These are phyloP conservation scores for Fonsecaea monophora DNA, from an alignment of 2,329 filamentous ascomycete species.

Conservation along the genomic window DNA sequence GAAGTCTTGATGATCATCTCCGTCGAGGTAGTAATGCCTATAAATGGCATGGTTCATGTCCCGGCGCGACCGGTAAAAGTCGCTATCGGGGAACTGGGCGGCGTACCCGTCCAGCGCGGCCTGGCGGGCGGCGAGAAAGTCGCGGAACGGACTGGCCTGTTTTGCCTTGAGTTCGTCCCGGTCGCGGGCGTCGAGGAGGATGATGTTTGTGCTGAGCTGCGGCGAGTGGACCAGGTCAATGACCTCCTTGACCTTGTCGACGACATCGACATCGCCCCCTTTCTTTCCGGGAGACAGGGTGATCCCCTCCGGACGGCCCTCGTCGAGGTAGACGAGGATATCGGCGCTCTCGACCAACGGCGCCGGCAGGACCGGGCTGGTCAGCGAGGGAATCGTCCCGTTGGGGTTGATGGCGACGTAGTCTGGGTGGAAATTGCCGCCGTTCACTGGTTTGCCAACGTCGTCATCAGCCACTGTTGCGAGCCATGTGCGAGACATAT, in stretches of 20 bases:
- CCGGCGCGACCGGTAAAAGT: constrained; percentile 27
- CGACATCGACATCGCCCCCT: constrained; percentile 7
- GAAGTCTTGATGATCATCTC: constrained; percentile 23
- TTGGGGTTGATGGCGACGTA: constrained; percentile 29
- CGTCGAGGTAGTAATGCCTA: constrained; percentile 21
- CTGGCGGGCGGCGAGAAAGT: constrained; percentile 28
- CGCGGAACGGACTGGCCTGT: constrained; percentile 16
- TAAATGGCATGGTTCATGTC: constrained; percentile 27
- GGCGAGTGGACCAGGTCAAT: constrained; percentile 31
- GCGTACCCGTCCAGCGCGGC: constrained; percentile 24
- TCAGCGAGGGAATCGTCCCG: constrained; percentile 31
- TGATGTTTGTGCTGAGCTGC: constrained; percentile 34
- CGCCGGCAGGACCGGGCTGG: constrained; percentile 16
- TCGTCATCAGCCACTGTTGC: not conserved
- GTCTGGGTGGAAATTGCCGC: constrained; percentile 29
- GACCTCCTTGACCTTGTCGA: constrained; percentile 17
- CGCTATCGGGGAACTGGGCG: constrained; percentile 24
- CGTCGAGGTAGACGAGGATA: constrained; percentile 26
- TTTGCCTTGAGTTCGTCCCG: constrained; percentile 30
- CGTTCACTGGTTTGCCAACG: constrained; percentile 20
- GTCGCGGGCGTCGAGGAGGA: constrained; percentile 34
- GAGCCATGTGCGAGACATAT: no score
- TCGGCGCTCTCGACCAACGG: constrained; percentile 29
- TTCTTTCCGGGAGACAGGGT: constrained; percentile 22
- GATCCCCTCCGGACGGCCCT: constrained; percentile 7